These are phyloP conservation scores for Malassezia brasiliensis DNA, from an alignment of 1,284 basidiomycete species.

Conservation along the genomic window DNA sequence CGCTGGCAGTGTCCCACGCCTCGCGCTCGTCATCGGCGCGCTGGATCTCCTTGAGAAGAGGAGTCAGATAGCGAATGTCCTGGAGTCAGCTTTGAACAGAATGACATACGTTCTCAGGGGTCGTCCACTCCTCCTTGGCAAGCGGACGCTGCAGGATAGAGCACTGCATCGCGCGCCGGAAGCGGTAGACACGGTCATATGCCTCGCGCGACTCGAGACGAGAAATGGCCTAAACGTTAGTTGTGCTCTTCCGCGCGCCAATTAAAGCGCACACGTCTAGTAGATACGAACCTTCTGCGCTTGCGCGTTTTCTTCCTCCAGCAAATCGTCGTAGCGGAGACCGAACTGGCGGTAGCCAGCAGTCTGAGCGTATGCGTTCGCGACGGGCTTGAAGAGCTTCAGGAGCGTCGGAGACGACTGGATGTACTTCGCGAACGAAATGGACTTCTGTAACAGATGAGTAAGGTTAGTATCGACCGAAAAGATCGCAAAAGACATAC, in stretches of 20 bases:
- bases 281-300: constrained; percentile 65
- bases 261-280: too few species aligned
- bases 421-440: constrained; percentile 69
- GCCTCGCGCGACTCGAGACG: constrained; percentile 69
- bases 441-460: constrained; percentile 50
- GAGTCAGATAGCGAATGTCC: constrained; percentile 84
- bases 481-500: constrained; percentile 1
- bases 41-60: constrained; percentile 65
- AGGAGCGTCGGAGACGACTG: constrained; percentile 61
- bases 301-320: constrained; percentile 73
- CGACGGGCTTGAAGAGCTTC: constrained; percentile 65
- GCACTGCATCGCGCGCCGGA: constrained; percentile 72
- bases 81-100: constrained; percentile 48
- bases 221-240: constrained; percentile 49
- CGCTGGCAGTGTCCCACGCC: constrained; percentile 64
- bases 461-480: too few species aligned
- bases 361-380: constrained; percentile 70
- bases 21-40: constrained; percentile 70
- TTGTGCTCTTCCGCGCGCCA: not conserved
- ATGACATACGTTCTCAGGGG: constrained; percentile 63
- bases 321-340: constrained; percentile 87
- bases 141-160: constrained; percentile 72
- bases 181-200: constrained; percentile 85
- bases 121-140: constrained; percentile 75
- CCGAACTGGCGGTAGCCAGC: constrained; percentile 81